A percentile compares a stretch with the other conserved stretches of the same genome.
phyloP scores from a whole-genome alignment of 2,329 filamentous ascomycete genomes.

The Fusarium begoniae region DNA sequence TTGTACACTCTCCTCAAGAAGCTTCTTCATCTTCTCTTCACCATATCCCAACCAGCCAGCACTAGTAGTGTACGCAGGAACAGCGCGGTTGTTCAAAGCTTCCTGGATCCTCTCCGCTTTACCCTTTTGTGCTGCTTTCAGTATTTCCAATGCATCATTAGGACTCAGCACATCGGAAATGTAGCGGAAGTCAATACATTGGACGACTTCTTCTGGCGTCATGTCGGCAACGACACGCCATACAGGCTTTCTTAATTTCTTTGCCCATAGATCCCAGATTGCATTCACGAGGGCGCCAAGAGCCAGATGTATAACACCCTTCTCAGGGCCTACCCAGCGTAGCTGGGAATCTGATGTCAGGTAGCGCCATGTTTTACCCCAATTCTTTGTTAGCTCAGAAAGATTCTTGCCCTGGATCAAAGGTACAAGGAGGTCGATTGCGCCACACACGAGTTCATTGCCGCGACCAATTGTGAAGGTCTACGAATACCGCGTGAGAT shows the following conservation, averaged over 20 bases:
- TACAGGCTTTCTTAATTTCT: constrained; percentile 83
- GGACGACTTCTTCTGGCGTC: constrained; percentile 84
- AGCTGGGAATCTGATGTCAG: constrained; percentile 89
- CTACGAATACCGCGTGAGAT: constrained; percentile 43
- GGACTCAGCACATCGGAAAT: constrained; percentile 73
- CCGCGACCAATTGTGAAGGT: constrained; percentile 88
- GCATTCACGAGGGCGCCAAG: constrained; percentile 90
- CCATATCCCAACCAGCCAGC: neutral
- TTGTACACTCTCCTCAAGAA: neutral
- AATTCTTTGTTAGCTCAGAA: constrained; percentile 78
- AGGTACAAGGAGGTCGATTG: constrained; percentile 81
- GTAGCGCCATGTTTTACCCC: constrained; percentile 89
- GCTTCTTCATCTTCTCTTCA: neutral
- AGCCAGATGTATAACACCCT: constrained; percentile 91
- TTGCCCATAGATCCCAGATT: constrained; percentile 97
- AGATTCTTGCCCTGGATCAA: constrained; percentile 79
- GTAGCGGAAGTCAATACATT: constrained; percentile 91
- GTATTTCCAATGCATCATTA: neutral
- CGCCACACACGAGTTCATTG: constrained; percentile 89
- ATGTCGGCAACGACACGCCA: constrained; percentile 92
- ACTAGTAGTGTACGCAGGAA: neutral
- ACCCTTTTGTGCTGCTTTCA: neutral
- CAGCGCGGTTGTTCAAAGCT: neutral
- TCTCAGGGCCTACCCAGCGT: constrained; percentile 93
- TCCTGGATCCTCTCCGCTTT: neutral